Percentiles rank a stretch among this genome's conserved stretches.
Evolutionary conservation across 2,329 filamentous ascomycete species (phyloP).

Genomic region (Coleophoma cylindrospora): DNA sequence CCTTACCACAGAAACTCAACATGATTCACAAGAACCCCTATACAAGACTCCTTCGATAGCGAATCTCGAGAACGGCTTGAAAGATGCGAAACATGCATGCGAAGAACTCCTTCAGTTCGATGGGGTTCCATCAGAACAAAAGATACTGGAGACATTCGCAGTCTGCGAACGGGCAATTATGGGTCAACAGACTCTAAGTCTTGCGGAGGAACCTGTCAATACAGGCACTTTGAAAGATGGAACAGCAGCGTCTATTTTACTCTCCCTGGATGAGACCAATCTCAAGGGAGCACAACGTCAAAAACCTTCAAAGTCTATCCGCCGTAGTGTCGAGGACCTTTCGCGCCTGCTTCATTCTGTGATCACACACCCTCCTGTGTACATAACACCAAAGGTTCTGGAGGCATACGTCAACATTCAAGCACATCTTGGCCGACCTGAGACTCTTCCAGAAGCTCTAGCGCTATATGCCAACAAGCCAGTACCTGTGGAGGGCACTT

Average conservation of each 20-base stretch:
- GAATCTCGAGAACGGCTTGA: conserved; percentile 14
- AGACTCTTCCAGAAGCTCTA: conserved; percentile 75
- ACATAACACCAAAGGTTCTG: conserved; percentile 71
- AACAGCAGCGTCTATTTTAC: conserved; percentile 47
- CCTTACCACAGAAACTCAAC: too few species aligned
- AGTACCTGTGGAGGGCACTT: conserved; percentile 55
- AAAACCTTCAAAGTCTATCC: conserved; percentile 10
- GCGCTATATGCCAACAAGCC: conserved; percentile 81
- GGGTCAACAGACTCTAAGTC: conserved; percentile 11
- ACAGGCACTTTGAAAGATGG: conserved; percentile 10
- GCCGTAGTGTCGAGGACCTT: conserved; percentile 38
- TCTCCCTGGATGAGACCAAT: conserved; percentile 34
- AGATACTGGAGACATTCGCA: conserved; percentile 11
- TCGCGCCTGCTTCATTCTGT: conserved; percentile 63
- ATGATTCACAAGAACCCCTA: too few species aligned
- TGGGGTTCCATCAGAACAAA: conserved; percentile 16
- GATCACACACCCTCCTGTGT: conserved; percentile 68
- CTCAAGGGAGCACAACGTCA: conserved; percentile 9
- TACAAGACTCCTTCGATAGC: neutral
- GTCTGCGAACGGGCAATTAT: conserved; percentile 10
- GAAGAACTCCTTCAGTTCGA: conserved; percentile 15
- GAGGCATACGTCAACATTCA: conserved; percentile 73
- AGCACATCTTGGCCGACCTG: conserved; percentile 64
- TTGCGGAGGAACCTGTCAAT: conserved; percentile 15
- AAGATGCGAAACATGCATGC: conserved; percentile 13